Evolutionary conservation across 805 yeast genomes (phyloP), one percentile per base, ranked within the genome.

Genomic region (Pichia rugopelliculosa): DNA sequence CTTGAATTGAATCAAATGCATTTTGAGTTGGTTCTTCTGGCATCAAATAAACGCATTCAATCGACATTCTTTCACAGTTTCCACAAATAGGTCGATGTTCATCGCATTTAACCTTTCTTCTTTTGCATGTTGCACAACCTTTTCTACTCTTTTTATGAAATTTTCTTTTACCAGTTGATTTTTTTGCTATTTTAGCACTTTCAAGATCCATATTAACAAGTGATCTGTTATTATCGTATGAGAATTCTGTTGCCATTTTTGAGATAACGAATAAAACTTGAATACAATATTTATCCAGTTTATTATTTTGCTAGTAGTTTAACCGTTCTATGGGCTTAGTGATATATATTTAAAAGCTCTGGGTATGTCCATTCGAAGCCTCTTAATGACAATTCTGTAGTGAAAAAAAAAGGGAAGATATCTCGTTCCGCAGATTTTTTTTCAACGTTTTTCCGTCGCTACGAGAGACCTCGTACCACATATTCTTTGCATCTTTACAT

Each of bases 61-160:
- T 71, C 21, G 85, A 83, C 80, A 90, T 77, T 52, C 88, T 82
- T 42, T 71, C 66, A 66, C 98, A 90, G 66, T 88, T 88, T 21
- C 70, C 69, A 64, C 98, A 90, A 8, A 70, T 61, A 1, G 97
- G 97, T 51, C 80, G 84, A 1, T 70, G 69, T 64, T 91, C 97
- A 62, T 90, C 97, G 71, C 98, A 90, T 62, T 90, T 90, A 37
- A 91, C 96, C 44, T 97, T 72, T 57, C 98, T 76, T 53, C 79
- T 76, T 60, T 90, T 90, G 67, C 98, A 90, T 2, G 95, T 86
- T 36, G 81, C 76, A 67, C 98, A 90, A 0, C 98, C 98, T 48
- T 79, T 77, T 48, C 95, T 77, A 33, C 95, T 85, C 65, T 91
- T 91, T 50, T 82, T 85, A 62, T 91, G 98, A 59, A 84, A 91